Conservation (phyloP, 2,329 filamentous ascomycete species). For the Sarocladiaceae sp. region DNA sequence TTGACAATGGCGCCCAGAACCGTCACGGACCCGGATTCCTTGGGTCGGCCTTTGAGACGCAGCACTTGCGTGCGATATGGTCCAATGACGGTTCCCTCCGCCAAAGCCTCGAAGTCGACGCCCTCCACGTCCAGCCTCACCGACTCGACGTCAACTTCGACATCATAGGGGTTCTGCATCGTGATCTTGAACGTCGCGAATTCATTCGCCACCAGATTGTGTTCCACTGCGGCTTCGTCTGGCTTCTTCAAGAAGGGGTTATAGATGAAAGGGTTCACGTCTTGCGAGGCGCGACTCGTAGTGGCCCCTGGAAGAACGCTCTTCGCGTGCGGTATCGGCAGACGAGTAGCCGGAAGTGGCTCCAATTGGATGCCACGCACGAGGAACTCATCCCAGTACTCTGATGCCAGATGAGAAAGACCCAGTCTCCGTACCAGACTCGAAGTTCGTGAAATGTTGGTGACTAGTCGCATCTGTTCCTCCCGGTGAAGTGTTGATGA, state of each 20-base stretch:
- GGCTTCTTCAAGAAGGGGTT: conserved; percentile 78
- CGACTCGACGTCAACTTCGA: conserved; percentile 83
- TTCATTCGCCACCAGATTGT: conserved; percentile 72
- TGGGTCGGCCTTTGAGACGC: conserved; percentile 62
- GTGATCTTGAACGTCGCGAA: conserved; percentile 71
- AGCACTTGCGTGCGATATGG: conserved; percentile 79
- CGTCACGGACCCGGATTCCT: conserved; percentile 58
- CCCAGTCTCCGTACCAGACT: conserved; percentile 71
- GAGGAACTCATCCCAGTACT: conserved; percentile 97
- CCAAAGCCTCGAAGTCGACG: conserved; percentile 60
- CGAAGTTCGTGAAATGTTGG: conserved; percentile 80
- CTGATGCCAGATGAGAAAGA: conserved; percentile 61
- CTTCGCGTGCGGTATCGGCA: conserved; percentile 60
- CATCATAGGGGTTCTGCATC: conserved; percentile 89
- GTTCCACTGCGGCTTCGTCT: conserved; percentile 54
- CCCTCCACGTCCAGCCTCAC: conserved; percentile 70
- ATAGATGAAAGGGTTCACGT: conserved; percentile 84
- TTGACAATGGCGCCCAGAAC: conserved; percentile 75
- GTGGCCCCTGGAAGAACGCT: conserved; percentile 45
- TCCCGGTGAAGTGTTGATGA: conserved; percentile 68
- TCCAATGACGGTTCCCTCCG: conserved; percentile 63
- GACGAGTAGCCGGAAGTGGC: conserved; percentile 49
- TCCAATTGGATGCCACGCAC: conserved; percentile 71
- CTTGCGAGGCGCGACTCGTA: conserved; percentile 47
- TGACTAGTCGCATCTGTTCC: conserved; percentile 77